Percentiles rank a stretch among this genome's conserved stretches.
These are phyloP conservation scores for Verticillium dahliae DNA, from an alignment of 2,329 filamentous ascomycete genomes.

Conservation along the genomic window DNA sequence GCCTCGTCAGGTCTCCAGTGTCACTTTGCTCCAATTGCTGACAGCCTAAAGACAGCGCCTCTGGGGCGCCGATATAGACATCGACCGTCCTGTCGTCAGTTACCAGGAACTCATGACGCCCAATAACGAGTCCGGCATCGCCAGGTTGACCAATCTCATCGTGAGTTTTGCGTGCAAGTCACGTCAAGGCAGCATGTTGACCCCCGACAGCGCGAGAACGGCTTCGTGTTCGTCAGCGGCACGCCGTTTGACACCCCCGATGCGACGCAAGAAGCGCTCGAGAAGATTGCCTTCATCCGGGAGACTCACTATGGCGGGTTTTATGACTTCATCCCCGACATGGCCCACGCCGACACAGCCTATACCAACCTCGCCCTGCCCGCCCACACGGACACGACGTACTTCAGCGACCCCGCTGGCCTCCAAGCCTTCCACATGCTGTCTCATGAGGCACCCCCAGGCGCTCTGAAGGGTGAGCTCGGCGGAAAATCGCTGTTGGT, in stretches of 20 bases:
- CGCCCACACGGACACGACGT: slow-evolving; percentile 90
- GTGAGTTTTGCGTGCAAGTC: slow-evolving; percentile 28
- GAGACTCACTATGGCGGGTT: slow-evolving; percentile 82
- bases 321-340: slow-evolving; percentile 81
- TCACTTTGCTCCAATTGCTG: neutral
- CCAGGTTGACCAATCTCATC: slow-evolving; percentile 58
- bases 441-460: slow-evolving; percentile 59
- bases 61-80: slow-evolving; percentile 26
- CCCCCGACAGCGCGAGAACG: slow-evolving; percentile 50
- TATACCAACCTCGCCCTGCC: slow-evolving; percentile 81
- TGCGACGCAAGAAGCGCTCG: slow-evolving; percentile 67
- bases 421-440: slow-evolving; percentile 91
- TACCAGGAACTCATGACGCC: slow-evolving; percentile 54
- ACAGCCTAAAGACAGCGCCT: slow-evolving; percentile 13
- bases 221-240: slow-evolving; percentile 70
- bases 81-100: slow-evolving; percentile 49
- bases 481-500: slow-evolving; percentile 80
- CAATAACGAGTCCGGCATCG: slow-evolving; percentile 45
- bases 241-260: slow-evolving; percentile 60
- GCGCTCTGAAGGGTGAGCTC: slow-evolving; percentile 19
- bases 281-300: slow-evolving; percentile 79
- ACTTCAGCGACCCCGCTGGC: slow-evolving; percentile 88
- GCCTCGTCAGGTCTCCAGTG: neutral
- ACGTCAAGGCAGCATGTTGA: neutral
- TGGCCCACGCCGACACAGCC: slow-evolving; percentile 81